phyloP scores from a whole-genome alignment of 768 basidiomycete species.

The Lentinula guzmanii region DNA sequence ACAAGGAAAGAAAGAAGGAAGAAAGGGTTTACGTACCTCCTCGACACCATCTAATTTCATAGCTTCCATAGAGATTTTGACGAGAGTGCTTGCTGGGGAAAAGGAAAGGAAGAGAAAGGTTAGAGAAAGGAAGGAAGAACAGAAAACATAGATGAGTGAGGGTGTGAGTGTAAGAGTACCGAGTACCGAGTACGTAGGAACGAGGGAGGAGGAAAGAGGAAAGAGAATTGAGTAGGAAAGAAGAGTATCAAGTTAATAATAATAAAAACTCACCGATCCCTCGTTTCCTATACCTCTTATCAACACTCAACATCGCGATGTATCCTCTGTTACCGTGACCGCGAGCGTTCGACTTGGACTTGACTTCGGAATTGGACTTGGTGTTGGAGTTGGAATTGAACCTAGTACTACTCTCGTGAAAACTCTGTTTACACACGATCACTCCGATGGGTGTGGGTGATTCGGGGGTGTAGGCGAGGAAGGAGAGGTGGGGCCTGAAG shows the following conservation, averaged over 20 bases:
- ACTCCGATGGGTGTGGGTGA: no score
- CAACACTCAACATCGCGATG: conserved; percentile 96
- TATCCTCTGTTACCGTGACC: conserved; percentile 69
- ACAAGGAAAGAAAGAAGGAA: not conserved
- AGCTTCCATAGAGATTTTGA: conserved; percentile 72
- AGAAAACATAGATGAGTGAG: conserved; percentile 20
- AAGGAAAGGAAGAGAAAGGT: conserved; percentile 1
- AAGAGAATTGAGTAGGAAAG: no score
- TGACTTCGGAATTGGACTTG: no score
- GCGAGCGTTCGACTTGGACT: not conserved
- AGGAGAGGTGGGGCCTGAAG: no score
- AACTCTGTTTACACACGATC: no score
- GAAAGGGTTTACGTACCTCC: conserved; percentile 49
- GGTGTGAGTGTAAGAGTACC: no score
- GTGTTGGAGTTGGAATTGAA: no score
- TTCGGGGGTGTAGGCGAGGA: no score
- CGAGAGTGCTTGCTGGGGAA: conserved; percentile 72
- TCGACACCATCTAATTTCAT: conserved; percentile 83
- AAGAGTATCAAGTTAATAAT: conserved; percentile 6
- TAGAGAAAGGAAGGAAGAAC: conserved; percentile 27
- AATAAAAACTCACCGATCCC: conserved; percentile 72
- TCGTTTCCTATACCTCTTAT: conserved; percentile 76
- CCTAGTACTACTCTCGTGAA: no score
- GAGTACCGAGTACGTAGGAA: no score
- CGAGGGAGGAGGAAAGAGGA: no score